A percentile compares a stretch with the other conserved stretches of the same genome.
Evolutionary conservation across 2,329 filamentous ascomycete species (phyloP).

Genomic region (Pseudogymnoascus sp.): DNA sequence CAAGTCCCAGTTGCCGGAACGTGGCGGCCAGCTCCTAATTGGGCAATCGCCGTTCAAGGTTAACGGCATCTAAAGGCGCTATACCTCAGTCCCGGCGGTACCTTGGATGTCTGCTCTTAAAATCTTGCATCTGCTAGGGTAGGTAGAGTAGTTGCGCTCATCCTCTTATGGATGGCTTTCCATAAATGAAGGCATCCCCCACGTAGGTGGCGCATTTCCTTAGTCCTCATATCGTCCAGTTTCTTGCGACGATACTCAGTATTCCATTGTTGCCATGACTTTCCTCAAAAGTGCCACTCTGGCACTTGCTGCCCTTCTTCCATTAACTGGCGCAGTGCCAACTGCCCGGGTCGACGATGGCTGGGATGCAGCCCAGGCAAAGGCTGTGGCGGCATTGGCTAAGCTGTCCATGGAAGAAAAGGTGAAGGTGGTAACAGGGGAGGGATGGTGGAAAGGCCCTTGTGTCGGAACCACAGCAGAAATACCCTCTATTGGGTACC

Average conservation of each 20-base stretch:
- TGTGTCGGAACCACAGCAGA: conserved; percentile 57
- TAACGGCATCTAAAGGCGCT: not conserved
- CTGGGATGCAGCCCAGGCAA: conserved; percentile 63
- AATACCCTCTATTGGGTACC: conserved; percentile 53
- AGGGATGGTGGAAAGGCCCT: conserved; percentile 64
- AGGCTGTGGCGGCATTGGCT: conserved; percentile 58
- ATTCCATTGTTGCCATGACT: not conserved
- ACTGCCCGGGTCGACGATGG: conserved; percentile 12
- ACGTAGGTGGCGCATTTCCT: not conserved
- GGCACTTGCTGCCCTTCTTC: conserved; percentile 2
- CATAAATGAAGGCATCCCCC: not conserved
- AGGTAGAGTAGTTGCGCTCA: not conserved
- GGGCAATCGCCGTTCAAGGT: not conserved
- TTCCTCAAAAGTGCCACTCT: conserved; percentile 1
- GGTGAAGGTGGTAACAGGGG: conserved; percentile 68
- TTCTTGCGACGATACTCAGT: not conserved
- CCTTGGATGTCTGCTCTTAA: not conserved
- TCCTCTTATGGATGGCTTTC: not conserved
- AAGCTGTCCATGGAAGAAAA: conserved; percentile 69
- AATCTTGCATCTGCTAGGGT: conserved; percentile 1
- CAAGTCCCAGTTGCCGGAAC: not conserved
- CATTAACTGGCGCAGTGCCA: not conserved
- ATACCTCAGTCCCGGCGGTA: not conserved
- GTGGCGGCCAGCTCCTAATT: not conserved
- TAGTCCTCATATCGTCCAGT: not conserved